Conservation (phyloP, 177 flowering plant species). For the Telopea speciosissima region DNA sequence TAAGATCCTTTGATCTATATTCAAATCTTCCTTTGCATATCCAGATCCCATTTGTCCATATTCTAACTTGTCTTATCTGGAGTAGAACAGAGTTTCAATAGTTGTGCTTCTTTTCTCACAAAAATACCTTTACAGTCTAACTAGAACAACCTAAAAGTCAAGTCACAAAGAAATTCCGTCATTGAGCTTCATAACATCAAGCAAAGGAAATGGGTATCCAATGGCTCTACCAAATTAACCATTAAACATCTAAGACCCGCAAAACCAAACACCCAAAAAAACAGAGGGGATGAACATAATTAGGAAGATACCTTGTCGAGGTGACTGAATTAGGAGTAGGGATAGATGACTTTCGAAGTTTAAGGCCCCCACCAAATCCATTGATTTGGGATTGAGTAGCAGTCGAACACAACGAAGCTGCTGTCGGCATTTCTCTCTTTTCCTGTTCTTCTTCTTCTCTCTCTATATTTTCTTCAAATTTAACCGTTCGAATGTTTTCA, state of each 20-base stretch:
- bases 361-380: constrained; percentile 35
- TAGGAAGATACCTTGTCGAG: constrained; percentile 30
- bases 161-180: too few relatives aligned
- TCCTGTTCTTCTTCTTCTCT: too few relatives aligned
- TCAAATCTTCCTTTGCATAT: too few relatives aligned
- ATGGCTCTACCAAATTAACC: neutral
- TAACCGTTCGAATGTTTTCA: too few relatives aligned
- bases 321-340: constrained; percentile 31
- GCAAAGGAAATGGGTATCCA: neutral
- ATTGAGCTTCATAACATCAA: neutral
- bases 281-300: neutral
- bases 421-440: constrained; percentile 18
- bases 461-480: too few relatives aligned
- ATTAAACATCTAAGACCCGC: constrained; percentile 2
- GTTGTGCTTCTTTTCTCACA: too few relatives aligned
- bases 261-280: neutral
- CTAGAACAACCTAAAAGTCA: too few relatives aligned
- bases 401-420: constrained; percentile 59
- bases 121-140: too few relatives aligned
- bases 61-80: too few relatives aligned
- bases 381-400: constrained; percentile 46
- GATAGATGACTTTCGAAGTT: constrained; percentile 32
- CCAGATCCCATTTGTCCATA: too few relatives aligned
- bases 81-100: too few relatives aligned
- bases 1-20: too few relatives aligned